Evolutionary conservation across 352 stramenopile species (phyloP).

Genomic region (Blastocystis sp.): DNA sequence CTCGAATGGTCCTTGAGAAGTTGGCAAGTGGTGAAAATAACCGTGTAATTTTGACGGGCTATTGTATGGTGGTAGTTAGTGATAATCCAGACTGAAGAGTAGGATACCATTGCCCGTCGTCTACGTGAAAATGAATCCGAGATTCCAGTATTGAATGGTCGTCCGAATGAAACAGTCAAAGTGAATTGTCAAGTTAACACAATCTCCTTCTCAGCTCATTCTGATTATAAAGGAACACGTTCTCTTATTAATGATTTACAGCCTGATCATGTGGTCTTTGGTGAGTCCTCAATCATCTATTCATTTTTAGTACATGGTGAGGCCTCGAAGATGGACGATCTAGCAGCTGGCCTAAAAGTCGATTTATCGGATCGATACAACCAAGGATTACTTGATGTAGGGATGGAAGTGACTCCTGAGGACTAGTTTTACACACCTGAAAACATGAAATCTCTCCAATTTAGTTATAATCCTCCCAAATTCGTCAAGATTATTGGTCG

Average conservation of each 20-base stretch:
- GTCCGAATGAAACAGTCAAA: constrained; percentile 21
- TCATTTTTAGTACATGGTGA: constrained; percentile 63
- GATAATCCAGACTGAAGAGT: background rate
- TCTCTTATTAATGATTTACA: constrained; percentile 90
- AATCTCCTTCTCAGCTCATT: constrained; percentile 94
- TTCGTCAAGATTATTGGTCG: background rate
- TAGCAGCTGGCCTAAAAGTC: constrained; percentile 92
- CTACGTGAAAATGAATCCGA: constrained; percentile 11
- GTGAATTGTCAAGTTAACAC: constrained; percentile 85
- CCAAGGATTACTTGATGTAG: constrained; percentile 83
- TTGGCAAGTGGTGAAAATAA: constrained; percentile 97
- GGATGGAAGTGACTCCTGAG: constrained; percentile 75
- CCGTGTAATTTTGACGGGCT: constrained; percentile 96
- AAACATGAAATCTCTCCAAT: constrained; percentile 76
- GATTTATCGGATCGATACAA: constrained; percentile 91
- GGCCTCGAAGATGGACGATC: constrained; percentile 76
- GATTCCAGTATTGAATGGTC: constrained; percentile 6
- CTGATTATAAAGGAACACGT: constrained; percentile 92
- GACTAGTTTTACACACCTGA: constrained; percentile 76
- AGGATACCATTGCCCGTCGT: constrained; percentile 39
- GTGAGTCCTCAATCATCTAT: background rate
- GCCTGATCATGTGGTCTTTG: constrained; percentile 77
- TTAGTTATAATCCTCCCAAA: constrained; percentile 72
- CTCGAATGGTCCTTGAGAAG: constrained; percentile 91
- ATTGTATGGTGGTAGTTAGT: constrained; percentile 74